Conservation (phyloP, 192 early-diverging fungal genomes). For the Backusella parvicylindrica region DNA sequence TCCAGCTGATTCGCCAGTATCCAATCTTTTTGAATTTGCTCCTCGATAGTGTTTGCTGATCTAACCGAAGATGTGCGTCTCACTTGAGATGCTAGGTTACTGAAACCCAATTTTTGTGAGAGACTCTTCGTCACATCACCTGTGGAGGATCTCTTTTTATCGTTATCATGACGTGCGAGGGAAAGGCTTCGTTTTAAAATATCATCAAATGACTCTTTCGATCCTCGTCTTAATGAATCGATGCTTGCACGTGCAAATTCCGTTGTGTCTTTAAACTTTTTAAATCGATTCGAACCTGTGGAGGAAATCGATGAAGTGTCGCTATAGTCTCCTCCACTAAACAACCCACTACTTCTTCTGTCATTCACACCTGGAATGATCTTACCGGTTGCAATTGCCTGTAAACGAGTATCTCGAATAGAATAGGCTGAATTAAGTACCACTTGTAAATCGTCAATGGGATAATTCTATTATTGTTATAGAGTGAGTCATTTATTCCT, state of each 20-base stretch:
- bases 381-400: conserved; percentile 6
- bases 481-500: not conserved
- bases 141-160: conserved; percentile 11
- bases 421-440: conserved; percentile 22
- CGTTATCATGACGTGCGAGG: not conserved
- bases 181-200: conserved; percentile 18
- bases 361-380: conserved; percentile 29
- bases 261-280: conserved; percentile 23
- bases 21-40: conserved; percentile 4
- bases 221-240: conserved; percentile 23
- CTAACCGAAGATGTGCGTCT: not conserved
- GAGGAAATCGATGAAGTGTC: conserved; percentile 27
- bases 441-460: conserved; percentile 43
- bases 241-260: conserved; percentile 26
- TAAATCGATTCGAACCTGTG: conserved; percentile 16
- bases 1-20: not conserved
- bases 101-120: conserved; percentile 22
- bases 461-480: conserved; percentile 51
- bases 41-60: conserved; percentile 1
- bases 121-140: conserved; percentile 9
- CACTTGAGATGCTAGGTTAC: not conserved
- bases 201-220: conserved; percentile 30
- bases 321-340: conserved; percentile 19
- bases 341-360: conserved; percentile 18
- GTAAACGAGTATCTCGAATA: conserved; percentile 26